A percentile compares a stretch with the other conserved stretches of the same genome.
Evolutionary conservation across 352 stramenopile species (phyloP).

Genomic region (Pythium insidiosum): DNA sequence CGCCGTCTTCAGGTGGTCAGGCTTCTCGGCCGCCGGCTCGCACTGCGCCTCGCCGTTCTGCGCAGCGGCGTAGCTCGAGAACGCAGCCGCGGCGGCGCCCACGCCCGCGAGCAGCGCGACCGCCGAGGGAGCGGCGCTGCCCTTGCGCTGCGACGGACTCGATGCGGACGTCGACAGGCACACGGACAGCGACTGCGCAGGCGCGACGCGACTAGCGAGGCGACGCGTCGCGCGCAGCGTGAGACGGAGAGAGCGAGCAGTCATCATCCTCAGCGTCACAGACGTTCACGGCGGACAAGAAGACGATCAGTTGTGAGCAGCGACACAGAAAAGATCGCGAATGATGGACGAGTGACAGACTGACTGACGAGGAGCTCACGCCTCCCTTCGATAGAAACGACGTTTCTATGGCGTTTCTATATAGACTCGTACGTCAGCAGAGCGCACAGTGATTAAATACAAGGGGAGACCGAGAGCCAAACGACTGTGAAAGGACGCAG

Average conservation of each 20-base stretch:
- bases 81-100: conserved; percentile 6
- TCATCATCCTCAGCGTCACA: too few relatives aligned
- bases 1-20: conserved; percentile 28
- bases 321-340: too few relatives aligned
- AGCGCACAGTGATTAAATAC: neutral
- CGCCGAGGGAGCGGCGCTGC: neutral
- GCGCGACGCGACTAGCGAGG: conserved; percentile 8
- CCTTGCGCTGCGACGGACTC: neutral
- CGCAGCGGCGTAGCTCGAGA: too few relatives aligned
- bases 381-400: too few relatives aligned
- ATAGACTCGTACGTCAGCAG: neutral
- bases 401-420: neutral
- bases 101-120: conserved; percentile 1
- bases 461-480: too few relatives aligned
- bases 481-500: neutral
- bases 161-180: neutral
- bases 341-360: too few relatives aligned
- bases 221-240: conserved; percentile 7
- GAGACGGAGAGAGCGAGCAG: conserved; percentile 9
- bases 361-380: too few relatives aligned
- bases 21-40: conserved; percentile 1
- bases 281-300: too few relatives aligned
- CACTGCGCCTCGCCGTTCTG: too few relatives aligned
- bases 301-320: too few relatives aligned
- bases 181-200: neutral